Conservation (phyloP, 352 stramenopile genomes). For the Phytophthora nicotianae region DNA sequence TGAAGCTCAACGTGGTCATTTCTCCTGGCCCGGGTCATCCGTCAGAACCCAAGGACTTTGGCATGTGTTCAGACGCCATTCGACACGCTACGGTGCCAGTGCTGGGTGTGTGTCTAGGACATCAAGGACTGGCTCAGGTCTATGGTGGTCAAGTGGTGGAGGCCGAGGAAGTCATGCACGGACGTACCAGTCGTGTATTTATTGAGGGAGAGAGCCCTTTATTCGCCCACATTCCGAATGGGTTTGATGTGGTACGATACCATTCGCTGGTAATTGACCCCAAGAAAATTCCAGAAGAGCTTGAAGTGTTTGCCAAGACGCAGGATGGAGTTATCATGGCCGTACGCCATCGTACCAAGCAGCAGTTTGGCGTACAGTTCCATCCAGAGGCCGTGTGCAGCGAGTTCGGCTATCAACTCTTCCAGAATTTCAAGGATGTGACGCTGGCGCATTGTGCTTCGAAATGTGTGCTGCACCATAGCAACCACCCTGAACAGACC, state of each 20-base stretch:
- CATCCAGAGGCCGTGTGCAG: conserved; percentile 96
- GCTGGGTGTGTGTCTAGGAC: conserved; percentile 97
- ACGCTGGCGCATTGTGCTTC: conserved; percentile 43
- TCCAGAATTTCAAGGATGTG: conserved; percentile 90
- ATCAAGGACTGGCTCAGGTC: conserved; percentile 93
- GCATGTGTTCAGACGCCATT: conserved; percentile 87
- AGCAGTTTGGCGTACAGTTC: conserved; percentile 97
- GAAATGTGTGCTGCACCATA: conserved; percentile 62
- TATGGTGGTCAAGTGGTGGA: conserved; percentile 87
- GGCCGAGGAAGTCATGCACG: conserved; percentile 93
- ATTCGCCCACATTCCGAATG: conserved; percentile 64
- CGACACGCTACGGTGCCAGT: conserved; percentile 74
- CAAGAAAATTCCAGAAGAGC: conserved; percentile 37
- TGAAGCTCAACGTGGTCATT: conserved; percentile 86
- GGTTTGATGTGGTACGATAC: conserved; percentile 95
- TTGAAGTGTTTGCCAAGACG: conserved; percentile 71
- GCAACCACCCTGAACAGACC: conserved; percentile 31
- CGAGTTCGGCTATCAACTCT: conserved; percentile 80
- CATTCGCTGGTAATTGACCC: conserved; percentile 94
- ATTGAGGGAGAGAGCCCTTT: conserved; percentile 38
- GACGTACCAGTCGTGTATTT: conserved; percentile 85
- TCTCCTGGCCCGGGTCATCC: conserved; percentile 93
- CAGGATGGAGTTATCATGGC: conserved; percentile 90
- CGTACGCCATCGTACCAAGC: conserved; percentile 79
- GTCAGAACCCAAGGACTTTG: conserved; percentile 77